Evolutionary conservation across 2,329 filamentous ascomycete genomes (phyloP).

Genomic region (Corniculantispora saksenae): DNA sequence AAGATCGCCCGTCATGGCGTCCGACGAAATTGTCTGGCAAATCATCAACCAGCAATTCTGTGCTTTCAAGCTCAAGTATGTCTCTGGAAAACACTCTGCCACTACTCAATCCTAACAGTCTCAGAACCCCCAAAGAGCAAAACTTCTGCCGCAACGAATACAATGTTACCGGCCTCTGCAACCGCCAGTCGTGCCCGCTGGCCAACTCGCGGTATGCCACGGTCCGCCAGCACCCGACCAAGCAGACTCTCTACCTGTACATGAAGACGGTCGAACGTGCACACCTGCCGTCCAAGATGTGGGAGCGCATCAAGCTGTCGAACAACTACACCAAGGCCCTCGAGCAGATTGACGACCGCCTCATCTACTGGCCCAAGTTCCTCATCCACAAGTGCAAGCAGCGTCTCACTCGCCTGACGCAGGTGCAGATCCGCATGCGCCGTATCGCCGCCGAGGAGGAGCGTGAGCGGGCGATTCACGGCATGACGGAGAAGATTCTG

Average conservation of each 20-base stretch:
- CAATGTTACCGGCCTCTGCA: constrained; percentile 82
- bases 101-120: constrained; percentile 29
- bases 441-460: constrained; percentile 87
- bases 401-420: constrained; percentile 84
- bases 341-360: constrained; percentile 78
- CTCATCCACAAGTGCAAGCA: constrained; percentile 95
- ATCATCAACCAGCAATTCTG: constrained; percentile 96
- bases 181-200: constrained; percentile 84
- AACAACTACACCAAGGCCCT: constrained; percentile 90
- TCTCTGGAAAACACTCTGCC: not conserved
- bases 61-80: constrained; percentile 88
- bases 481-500: constrained; percentile 82
- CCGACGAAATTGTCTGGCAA: constrained; percentile 96
- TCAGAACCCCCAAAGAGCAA: constrained; percentile 77
- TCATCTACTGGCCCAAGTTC: constrained; percentile 96
- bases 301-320: constrained; percentile 89
- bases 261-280: constrained; percentile 93
- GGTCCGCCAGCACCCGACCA: constrained; percentile 78
- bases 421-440: constrained; percentile 81
- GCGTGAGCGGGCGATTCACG: constrained; percentile 74
- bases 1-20: constrained; percentile 62
- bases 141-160: constrained; percentile 96
- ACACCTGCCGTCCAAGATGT: constrained; percentile 86
- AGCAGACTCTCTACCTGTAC: constrained; percentile 87
- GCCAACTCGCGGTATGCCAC: constrained; percentile 94